Evolutionary conservation across 2,329 filamentous ascomycete species (phyloP).

Genomic region (Akanthomyces uredinophilus): DNA sequence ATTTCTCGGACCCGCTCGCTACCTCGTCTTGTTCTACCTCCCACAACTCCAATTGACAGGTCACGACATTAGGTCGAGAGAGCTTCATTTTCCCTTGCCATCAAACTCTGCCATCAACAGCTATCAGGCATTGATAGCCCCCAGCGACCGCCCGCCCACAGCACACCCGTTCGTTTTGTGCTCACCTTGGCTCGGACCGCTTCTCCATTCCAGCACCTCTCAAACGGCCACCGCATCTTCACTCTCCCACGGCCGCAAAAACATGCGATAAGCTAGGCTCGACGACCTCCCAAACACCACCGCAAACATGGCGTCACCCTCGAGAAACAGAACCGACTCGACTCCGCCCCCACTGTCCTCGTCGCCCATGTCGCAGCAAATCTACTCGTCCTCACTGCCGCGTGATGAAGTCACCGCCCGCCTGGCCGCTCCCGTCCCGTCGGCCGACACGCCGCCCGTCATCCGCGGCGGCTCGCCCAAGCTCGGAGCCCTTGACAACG

Average conservation of each 20-base stretch:
- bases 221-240: background rate
- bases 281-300: background rate
- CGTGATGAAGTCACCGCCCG: conserved; percentile 57
- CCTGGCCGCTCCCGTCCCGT: conserved; percentile 54
- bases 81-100: background rate
- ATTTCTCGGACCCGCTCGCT: conserved; percentile 5
- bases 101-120: background rate
- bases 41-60: background rate
- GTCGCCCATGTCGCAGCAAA: conserved; percentile 44
- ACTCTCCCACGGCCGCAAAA: background rate
- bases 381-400: conserved; percentile 47
- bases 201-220: background rate
- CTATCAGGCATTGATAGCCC: background rate
- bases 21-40: background rate
- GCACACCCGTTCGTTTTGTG: background rate
- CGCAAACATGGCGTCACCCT: conserved; percentile 14
- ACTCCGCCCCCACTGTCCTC: conserved; percentile 32
- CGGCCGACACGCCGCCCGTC: conserved; percentile 28
- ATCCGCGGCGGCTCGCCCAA: conserved; percentile 32
- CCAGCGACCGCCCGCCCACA: background rate
- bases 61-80: background rate
- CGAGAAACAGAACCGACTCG: conserved; percentile 15
- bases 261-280: conserved; percentile 4
- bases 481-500: conserved; percentile 34
- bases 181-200: conserved; percentile 5